These are phyloP conservation scores for Diplogelasinospora grovesii DNA, from an alignment of 495 filamentous ascomycete genomes.

Conservation along the genomic window DNA sequence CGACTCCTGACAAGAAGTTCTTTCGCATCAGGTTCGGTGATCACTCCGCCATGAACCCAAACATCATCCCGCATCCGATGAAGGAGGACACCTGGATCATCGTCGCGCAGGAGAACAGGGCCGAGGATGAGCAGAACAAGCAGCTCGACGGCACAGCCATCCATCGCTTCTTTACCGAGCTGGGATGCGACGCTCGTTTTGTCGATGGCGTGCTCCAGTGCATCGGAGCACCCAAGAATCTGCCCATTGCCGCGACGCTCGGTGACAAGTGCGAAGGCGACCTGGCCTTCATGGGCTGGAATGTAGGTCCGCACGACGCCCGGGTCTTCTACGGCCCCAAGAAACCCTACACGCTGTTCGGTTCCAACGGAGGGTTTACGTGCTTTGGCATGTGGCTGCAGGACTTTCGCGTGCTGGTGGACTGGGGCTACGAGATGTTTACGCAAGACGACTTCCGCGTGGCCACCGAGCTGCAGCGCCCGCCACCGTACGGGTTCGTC, in stretches of 20 bases:
- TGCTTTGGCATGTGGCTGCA: slow-evolving; percentile 49
- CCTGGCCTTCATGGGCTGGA: slow-evolving; percentile 26
- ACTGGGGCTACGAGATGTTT: slow-evolving; percentile 28
- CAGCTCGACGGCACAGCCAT: slow-evolving; percentile 6
- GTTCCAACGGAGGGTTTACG: slow-evolving; percentile 41
- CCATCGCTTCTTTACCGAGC: slow-evolving; percentile 35
- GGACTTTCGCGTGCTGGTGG: slow-evolving; percentile 41
- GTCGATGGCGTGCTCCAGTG: slow-evolving; percentile 31
- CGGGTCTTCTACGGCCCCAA: slow-evolving; percentile 47
- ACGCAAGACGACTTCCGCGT: slow-evolving; percentile 22
- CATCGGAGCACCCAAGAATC: slow-evolving; percentile 23
- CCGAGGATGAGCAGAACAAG: slow-evolving; percentile 10
- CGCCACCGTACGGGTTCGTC: slow-evolving; percentile 26
- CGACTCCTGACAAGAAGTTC: slow-evolving; percentile 32
- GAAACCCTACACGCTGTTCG: slow-evolving; percentile 38
- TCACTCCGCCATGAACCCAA: slow-evolving; percentile 39
- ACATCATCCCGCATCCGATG: slow-evolving; percentile 46
- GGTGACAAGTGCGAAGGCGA: slow-evolving; percentile 36
- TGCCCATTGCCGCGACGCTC: slow-evolving; percentile 38
- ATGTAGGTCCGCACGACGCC: slow-evolving; percentile 45
- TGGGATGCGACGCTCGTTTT: slow-evolving; percentile 43
- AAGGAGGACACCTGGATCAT: slow-evolving; percentile 40
- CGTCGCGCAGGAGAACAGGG: slow-evolving; percentile 30
- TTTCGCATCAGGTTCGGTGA: slow-evolving; percentile 39
- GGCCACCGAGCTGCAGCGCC: slow-evolving; percentile 42